Conservation (phyloP, 805 yeast genomes). For the Candida caryicola region DNA sequence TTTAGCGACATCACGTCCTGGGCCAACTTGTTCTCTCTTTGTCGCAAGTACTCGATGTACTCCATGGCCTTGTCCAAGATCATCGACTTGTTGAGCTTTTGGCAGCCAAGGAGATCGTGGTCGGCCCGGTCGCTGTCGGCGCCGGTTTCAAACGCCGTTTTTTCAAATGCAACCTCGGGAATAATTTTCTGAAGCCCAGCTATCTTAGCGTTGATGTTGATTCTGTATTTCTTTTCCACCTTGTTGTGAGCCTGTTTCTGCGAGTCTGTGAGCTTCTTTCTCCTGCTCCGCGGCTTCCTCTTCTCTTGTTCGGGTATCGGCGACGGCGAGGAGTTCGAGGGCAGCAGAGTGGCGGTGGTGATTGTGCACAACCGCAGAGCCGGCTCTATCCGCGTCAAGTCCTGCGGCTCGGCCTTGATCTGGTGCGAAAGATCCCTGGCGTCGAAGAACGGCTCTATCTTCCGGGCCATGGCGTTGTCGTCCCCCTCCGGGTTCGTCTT, state of each 20-base stretch:
- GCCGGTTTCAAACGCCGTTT: constrained; percentile 57
- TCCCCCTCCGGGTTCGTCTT: background rate
- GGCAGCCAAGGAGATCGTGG: constrained; percentile 6
- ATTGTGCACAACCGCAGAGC: too few species aligned
- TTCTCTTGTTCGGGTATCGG: constrained; percentile 2
- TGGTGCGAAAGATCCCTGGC: constrained; percentile 26
- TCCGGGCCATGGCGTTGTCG: constrained; percentile 16
- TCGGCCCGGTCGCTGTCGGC: constrained; percentile 6
- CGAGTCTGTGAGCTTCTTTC: constrained; percentile 53
- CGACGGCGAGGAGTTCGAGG: background rate
- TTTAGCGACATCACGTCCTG: constrained; percentile 1
- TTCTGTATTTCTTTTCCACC: constrained; percentile 68
- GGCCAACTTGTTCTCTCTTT: constrained; percentile 15
- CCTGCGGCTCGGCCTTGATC: constrained; percentile 3
- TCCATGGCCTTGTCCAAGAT: constrained; percentile 67
- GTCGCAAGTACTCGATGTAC: constrained; percentile 53
- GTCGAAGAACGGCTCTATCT: constrained; percentile 27
- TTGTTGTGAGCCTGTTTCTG: constrained; percentile 73
- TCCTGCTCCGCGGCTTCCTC: constrained; percentile 17
- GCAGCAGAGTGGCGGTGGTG: background rate
- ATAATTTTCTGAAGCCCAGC: constrained; percentile 64
- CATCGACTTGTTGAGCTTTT: constrained; percentile 61
- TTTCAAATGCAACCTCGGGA: constrained; percentile 64
- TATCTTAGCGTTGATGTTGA: constrained; percentile 68
- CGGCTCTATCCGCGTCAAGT: too few species aligned